phyloP scores from a whole-genome alignment of 176 grass and related monocot genomes.

The Bonia amplexicaulis region DNA sequence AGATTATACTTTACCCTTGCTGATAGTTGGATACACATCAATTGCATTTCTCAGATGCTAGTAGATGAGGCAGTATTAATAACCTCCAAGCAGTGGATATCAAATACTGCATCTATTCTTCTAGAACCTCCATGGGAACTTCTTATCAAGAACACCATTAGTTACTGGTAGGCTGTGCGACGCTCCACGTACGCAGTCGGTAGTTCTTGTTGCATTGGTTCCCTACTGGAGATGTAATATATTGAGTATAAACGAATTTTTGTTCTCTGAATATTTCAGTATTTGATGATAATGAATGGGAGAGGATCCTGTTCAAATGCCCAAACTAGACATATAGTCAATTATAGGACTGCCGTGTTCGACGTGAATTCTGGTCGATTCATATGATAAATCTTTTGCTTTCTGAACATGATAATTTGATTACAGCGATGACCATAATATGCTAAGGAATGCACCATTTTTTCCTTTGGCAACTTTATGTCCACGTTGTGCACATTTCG shows the following conservation, averaged over 20 bases:
- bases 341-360: neutral
- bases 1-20: constrained; percentile 20
- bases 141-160: constrained; percentile 31
- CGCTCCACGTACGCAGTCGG: neutral
- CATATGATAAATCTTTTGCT: neutral
- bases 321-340: neutral
- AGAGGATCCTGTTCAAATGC: neutral
- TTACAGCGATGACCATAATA: neutral
- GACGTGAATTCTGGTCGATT: neutral
- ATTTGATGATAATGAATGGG: constrained; percentile 17
- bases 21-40: constrained; percentile 42
- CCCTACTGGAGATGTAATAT: constrained; percentile 40
- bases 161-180: constrained; percentile 9
- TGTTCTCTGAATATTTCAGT: constrained; percentile 18
- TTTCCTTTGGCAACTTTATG: neutral
- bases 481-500: neutral
- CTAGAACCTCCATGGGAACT: constrained; percentile 11
- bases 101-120: constrained; percentile 37
- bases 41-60: constrained; percentile 29
- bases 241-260: constrained; percentile 34
- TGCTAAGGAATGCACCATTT: constrained; percentile 23
- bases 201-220: constrained; percentile 32
- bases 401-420: neutral
- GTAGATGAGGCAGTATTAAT: constrained; percentile 20
- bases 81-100: constrained; percentile 14